phyloP scores from a whole-genome alignment of 2,329 filamentous ascomycete genomes.

The Colletotrichum salicis region DNA sequence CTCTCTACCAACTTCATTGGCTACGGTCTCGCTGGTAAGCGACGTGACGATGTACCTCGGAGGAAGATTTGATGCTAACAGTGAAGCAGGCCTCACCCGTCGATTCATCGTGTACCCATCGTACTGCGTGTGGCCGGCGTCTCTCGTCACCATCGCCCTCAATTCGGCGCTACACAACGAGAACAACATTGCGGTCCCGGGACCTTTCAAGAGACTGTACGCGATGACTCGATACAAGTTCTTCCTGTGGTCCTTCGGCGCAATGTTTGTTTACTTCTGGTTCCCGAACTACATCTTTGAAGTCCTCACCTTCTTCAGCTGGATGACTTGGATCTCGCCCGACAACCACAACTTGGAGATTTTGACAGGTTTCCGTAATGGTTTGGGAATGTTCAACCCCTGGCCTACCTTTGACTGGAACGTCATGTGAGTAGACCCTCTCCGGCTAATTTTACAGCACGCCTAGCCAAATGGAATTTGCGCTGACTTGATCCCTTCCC shows the following conservation, averaged over 20 bases:
- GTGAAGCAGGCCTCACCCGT: slow-evolving; percentile 45
- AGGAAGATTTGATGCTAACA: background rate
- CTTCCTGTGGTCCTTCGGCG: slow-evolving; percentile 55
- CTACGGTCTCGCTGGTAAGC: slow-evolving; percentile 62
- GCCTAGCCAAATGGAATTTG: background rate
- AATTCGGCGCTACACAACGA: slow-evolving; percentile 60
- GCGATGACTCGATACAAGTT: slow-evolving; percentile 57
- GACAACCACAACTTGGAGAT: slow-evolving; percentile 49
- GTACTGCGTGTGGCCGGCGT: slow-evolving; percentile 64
- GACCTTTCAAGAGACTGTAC: slow-evolving; percentile 54
- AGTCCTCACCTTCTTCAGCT: slow-evolving; percentile 59
- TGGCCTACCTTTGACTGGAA: slow-evolving; percentile 58
- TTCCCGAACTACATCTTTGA: slow-evolving; percentile 63
- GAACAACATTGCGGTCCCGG: slow-evolving; percentile 50
- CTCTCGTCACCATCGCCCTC: slow-evolving; percentile 61
- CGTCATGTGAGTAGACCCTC: slow-evolving; percentile 36
- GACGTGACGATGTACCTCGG: background rate
- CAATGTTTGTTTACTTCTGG: slow-evolving; percentile 66
- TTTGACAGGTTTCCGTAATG: slow-evolving; percentile 49
- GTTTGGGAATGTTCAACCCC: slow-evolving; percentile 56
- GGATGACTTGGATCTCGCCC: slow-evolving; percentile 65
- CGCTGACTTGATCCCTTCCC: background rate
- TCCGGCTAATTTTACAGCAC: background rate
- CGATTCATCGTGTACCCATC: slow-evolving; percentile 64
- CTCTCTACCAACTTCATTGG: slow-evolving; percentile 66